Percentiles rank a stretch among this genome's conserved stretches.
These are phyloP conservation scores for Passiflora organensis DNA, from an alignment of 345 rosid genomes.

Conservation along the genomic window DNA sequence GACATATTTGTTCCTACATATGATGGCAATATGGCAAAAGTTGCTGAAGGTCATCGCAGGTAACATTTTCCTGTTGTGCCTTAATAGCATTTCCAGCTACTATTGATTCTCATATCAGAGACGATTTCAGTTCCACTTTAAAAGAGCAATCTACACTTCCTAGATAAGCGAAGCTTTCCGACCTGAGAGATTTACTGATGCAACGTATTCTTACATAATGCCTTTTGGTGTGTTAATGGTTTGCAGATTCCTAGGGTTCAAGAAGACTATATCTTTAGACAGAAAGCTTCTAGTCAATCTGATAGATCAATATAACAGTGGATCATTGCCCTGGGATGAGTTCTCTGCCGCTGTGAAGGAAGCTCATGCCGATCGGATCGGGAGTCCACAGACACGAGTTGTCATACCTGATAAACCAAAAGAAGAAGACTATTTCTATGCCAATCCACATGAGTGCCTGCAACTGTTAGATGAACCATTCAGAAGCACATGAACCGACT, in stretches of 20 bases:
- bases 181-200: too few relatives aligned
- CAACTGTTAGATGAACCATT: slow-evolving; percentile 12
- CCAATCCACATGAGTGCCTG: slow-evolving; percentile 49
- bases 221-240: neutral
- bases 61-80: too few relatives aligned
- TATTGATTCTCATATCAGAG: too few relatives aligned
- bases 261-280: slow-evolving; percentile 26
- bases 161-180: too few relatives aligned
- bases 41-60: slow-evolving; percentile 14
- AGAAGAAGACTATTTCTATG: slow-evolving; percentile 47
- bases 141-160: too few relatives aligned
- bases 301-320: slow-evolving; percentile 25
- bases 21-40: slow-evolving; percentile 6
- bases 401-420: slow-evolving; percentile 35
- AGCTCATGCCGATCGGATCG: slow-evolving; percentile 28
- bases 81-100: too few relatives aligned
- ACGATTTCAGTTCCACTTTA: too few relatives aligned
- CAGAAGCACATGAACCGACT: too few relatives aligned
- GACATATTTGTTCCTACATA: slow-evolving; percentile 7
- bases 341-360: slow-evolving; percentile 27
- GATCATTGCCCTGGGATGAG: slow-evolving; percentile 27
- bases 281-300: slow-evolving; percentile 29
- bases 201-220: neutral
- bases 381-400: slow-evolving; percentile 19
- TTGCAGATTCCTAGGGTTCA: slow-evolving; percentile 32